Conservation (phyloP, 1,284 basidiomycete genomes). For the Fistulinella staudtii region DNA sequence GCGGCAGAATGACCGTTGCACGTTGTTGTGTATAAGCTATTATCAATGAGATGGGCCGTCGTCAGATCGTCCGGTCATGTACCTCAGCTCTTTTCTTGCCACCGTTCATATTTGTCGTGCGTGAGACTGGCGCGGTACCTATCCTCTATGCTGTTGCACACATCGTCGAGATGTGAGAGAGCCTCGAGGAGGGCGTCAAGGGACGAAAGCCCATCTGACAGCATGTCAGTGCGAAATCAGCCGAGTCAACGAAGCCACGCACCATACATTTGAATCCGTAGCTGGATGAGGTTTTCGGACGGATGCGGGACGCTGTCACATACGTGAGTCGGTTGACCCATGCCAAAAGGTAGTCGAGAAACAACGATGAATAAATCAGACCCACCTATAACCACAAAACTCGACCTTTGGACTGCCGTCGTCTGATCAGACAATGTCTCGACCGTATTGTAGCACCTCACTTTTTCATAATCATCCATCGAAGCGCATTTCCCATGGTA, state of each 20-base stretch:
- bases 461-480: constrained; percentile 99
- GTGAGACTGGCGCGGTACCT: constrained; percentile 59
- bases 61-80: constrained; percentile 3
- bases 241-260: constrained; percentile 34
- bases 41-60: background rate
- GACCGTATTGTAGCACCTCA: constrained; percentile 38
- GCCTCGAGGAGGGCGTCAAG: constrained; percentile 74
- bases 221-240: constrained; percentile 3
- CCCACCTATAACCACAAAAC: constrained; percentile 95
- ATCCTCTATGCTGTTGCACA: constrained; percentile 67
- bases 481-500: constrained; percentile 89
- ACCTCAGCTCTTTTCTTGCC: constrained; percentile 60
- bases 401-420: constrained; percentile 87
- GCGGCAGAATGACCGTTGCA: constrained; percentile 1
- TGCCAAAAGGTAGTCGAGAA: background rate
- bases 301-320: constrained; percentile 84
- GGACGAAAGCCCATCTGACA: constrained; percentile 72
- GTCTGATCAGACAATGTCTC: background rate
- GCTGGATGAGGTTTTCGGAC: constrained; percentile 92
- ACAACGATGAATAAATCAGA: constrained; percentile 12
- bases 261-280: constrained; percentile 99
- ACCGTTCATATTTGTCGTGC: constrained; percentile 53
- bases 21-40: background rate
- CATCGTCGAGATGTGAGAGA: constrained; percentile 68
- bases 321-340: background rate